Percentiles rank a stretch among this genome's conserved stretches.
Conservation (phyloP, 495 filamentous ascomycete genomes). For the Haplographium delicatum region DNA sequence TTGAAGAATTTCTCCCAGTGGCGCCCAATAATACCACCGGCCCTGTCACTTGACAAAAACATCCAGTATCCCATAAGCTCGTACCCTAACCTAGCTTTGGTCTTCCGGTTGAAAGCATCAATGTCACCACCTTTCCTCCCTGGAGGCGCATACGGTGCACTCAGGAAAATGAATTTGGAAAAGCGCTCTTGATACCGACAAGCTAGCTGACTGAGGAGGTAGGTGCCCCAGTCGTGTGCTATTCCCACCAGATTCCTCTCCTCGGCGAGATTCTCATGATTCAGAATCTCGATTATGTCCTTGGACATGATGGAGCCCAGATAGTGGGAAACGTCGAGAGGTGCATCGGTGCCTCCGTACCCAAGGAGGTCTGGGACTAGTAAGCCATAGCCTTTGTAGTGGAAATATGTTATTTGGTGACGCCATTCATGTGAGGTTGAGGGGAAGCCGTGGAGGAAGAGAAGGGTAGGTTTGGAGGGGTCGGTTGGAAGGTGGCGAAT, state of each 20-base stretch:
- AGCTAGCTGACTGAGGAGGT: slow-evolving; percentile 11
- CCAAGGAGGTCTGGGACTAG: slow-evolving; percentile 44
- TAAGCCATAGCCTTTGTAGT: slow-evolving; percentile 36
- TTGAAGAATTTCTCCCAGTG: slow-evolving; percentile 18
- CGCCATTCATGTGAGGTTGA: slow-evolving; percentile 41
- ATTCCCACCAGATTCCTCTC: slow-evolving; percentile 24
- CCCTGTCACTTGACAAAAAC: slow-evolving; percentile 6
- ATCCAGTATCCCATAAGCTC: slow-evolving; percentile 19
- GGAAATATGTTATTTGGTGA: slow-evolving; percentile 34
- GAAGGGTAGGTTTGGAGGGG: slow-evolving; percentile 28
- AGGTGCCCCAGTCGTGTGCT: slow-evolving; percentile 30
- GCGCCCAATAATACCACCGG: slow-evolving; percentile 4
- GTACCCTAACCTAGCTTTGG: slow-evolving; percentile 14
- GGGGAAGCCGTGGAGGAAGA: slow-evolving; percentile 42
- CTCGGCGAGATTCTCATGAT: slow-evolving; percentile 15
- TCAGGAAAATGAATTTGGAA: slow-evolving; percentile 17
- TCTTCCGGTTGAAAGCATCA: slow-evolving; percentile 12
- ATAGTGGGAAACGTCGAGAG: slow-evolving; percentile 29
- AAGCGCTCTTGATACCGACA: slow-evolving; percentile 12
- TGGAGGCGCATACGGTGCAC: slow-evolving; percentile 14
- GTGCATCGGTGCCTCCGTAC: slow-evolving; percentile 43
- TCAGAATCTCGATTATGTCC: slow-evolving; percentile 35
- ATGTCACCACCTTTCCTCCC: slow-evolving; percentile 13
- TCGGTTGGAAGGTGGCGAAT: slow-evolving; percentile 6
- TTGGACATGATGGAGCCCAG: slow-evolving; percentile 29